Evolutionary conservation across 2,329 filamentous ascomycete genomes (phyloP).

Genomic region (Sordariomycetes sp.): DNA sequence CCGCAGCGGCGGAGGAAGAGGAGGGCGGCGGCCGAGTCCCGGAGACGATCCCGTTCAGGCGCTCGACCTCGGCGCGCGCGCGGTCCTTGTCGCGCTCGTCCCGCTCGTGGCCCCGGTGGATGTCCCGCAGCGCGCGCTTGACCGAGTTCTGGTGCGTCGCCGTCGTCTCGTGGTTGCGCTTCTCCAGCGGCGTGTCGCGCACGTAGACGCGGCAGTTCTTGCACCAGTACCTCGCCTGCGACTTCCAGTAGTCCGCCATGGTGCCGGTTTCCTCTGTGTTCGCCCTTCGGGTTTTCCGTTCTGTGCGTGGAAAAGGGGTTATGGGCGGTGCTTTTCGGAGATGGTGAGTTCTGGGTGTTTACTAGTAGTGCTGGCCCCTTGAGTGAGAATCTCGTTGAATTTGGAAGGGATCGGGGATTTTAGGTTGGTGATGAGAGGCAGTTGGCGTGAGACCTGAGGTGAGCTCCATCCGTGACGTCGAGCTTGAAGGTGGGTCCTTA

Average conservation of each 20-base stretch:
- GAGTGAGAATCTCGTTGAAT: no score
- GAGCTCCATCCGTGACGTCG: no score
- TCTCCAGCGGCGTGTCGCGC: constrained; percentile 84
- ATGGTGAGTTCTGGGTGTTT: no score
- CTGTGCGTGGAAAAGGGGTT: neutral
- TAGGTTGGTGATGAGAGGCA: no score
- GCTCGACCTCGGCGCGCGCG: constrained; percentile 74
- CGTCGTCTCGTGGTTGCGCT: constrained; percentile 79
- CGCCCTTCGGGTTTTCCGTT: neutral
- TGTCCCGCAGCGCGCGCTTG: constrained; percentile 79
- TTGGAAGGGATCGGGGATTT: no score
- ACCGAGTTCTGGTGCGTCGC: constrained; percentile 75
- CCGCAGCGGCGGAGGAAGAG: constrained; percentile 14
- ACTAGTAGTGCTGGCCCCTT: no score
- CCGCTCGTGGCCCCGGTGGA: constrained; percentile 76
- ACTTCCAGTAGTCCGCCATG: constrained; percentile 99
- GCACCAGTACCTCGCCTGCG: constrained; percentile 95
- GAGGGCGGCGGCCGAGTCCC: constrained; percentile 28
- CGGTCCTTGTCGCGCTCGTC: constrained; percentile 72
- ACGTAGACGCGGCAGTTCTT: constrained; percentile 90
- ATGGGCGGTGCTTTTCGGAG: neutral
- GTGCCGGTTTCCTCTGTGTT: neutral
- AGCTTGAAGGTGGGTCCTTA: no score
- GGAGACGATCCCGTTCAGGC: constrained; percentile 67
- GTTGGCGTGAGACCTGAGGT: no score